Evolutionary conservation across 2,329 filamentous ascomycete genomes (phyloP), one percentile per base, ranked within the genome.

Genomic region (Laburnicola sp.): DNA sequence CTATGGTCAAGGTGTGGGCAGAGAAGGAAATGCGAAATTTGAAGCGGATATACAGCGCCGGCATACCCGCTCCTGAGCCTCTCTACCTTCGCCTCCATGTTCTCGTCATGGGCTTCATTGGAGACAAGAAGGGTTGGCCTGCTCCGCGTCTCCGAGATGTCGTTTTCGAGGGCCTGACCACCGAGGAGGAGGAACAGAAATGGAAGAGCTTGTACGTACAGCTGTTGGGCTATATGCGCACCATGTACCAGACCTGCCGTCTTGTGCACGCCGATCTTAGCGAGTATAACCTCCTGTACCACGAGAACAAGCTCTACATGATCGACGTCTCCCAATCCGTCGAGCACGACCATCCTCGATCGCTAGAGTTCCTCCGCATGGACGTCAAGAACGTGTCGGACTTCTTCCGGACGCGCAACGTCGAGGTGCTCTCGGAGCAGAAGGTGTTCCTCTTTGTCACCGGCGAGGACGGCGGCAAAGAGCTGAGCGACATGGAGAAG

Each of bases 281-380:
- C 78, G 94, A 99, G 80, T 99, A 99, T 83, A 99, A 99, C 68
- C 84, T 97, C 45, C 82, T 99, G 21, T 99, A 95, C 77, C 82
- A 97, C 77, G 82, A 91, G 50, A 80, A 84, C 51, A 85, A 84
- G 63, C 83, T 97, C 0, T 96, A 90, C 79, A 88, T 99, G 66
- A 99, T 99, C 72, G 94, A 99, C 74, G 94, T 99, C 37, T 96
- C 91, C 49, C 94, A 99, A 76, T 94, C 89, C 68, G 94, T 99
- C 21, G 95, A 97, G 77, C 92, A 95, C 62, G 93, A 97, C 63
- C 94, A 99, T 72, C 94, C 94, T 0, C 84, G 90, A 51, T 93
- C 89, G 2, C 80, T 96, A 27, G 93, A 97, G 70, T 99, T 99
- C 69, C 75, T 99, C 63, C 86, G 94, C 30, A 97, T 97, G 92